phyloP scores from a whole-genome alignment of 805 yeast genomes.

The Monosporozyma aquatica region DNA sequence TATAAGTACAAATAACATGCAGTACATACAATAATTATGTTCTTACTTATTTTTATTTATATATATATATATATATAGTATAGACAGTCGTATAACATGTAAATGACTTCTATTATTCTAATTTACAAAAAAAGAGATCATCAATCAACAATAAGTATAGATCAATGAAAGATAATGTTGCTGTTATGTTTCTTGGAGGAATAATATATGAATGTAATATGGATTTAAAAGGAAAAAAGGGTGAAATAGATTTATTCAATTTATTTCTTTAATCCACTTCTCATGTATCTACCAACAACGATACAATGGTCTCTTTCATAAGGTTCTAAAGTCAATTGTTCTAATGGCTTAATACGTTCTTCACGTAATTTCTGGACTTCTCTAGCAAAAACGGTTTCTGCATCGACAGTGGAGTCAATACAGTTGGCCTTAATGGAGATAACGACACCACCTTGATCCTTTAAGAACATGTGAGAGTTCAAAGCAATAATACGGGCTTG shows the following conservation, averaged over 20 bases:
- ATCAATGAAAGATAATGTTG: background rate
- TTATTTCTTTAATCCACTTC: constrained; percentile 58
- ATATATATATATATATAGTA: background rate
- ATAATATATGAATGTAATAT: no score
- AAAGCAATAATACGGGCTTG: constrained; percentile 99
- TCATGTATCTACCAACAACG: constrained; percentile 92
- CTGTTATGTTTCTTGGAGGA: no score
- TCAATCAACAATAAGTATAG: background rate
- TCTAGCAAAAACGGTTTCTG: constrained; percentile 98
- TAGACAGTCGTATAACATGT: constrained; percentile 1
- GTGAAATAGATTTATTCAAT: no score
- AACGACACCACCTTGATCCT: constrained; percentile 97
- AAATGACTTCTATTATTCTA: constrained; percentile 1
- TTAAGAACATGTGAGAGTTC: constrained; percentile 95
- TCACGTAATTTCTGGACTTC: constrained; percentile 98
- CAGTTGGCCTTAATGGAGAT: constrained; percentile 99
- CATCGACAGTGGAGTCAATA: constrained; percentile 98
- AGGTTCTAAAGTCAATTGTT: constrained; percentile 98
- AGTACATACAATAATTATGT: no score
- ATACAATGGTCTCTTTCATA: constrained; percentile 99
- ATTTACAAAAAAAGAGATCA: background rate
- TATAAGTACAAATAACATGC: constrained; percentile 1
- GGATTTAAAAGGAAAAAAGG: no score
- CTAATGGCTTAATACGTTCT: constrained; percentile 96
- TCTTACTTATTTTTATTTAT: no score